Conservation (phyloP, 1,139 yeast species). For the Pichia sp. region DNA sequence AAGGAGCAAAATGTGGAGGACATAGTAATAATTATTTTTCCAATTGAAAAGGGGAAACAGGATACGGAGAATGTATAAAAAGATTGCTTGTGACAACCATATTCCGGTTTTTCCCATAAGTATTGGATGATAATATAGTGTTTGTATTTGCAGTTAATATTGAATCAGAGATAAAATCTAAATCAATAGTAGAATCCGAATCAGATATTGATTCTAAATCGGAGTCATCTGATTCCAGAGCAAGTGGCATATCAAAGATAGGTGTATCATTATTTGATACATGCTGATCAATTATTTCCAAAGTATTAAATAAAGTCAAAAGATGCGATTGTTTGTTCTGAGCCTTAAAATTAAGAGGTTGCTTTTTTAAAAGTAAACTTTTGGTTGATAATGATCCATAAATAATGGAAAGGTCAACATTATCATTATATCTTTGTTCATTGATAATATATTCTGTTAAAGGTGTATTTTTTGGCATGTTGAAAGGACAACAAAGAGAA, state of each 20-base stretch:
- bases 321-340: slow-evolving; percentile 1
- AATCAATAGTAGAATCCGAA: slow-evolving; percentile 6
- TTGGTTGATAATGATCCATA: not conserved
- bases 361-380: slow-evolving; percentile 3
- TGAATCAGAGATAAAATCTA: not conserved
- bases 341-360: not conserved
- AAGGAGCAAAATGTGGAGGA: too few species aligned
- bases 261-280: not conserved
- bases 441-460: slow-evolving; percentile 1
- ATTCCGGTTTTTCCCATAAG: not conserved
- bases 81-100: not conserved
- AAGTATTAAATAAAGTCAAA: not conserved
- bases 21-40: too few species aligned
- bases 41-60: not conserved
- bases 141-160: slow-evolving; percentile 3
- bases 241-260: not conserved
- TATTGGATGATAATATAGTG: not conserved
- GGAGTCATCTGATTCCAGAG: not conserved
- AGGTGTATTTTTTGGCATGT: slow-evolving; percentile 12
- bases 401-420: not conserved
- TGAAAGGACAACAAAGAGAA: slow-evolving; percentile 21
- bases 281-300: not conserved
- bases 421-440: not conserved
- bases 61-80: not conserved
- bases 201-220: slow-evolving; percentile 1